Conservation (phyloP, 805 yeast species). For the Ogataea minuta region DNA sequence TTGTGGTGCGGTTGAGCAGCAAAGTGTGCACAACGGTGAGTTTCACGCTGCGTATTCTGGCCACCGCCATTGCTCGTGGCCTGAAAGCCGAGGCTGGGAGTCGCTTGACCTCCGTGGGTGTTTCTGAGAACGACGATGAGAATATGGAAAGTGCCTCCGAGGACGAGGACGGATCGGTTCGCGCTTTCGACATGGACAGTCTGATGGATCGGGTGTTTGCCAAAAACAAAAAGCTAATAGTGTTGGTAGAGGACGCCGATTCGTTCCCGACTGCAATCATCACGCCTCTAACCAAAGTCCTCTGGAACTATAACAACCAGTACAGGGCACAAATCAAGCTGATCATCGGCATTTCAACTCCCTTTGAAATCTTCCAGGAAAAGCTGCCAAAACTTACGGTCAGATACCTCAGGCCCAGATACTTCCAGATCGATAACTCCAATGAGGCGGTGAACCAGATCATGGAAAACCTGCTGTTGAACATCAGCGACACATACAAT, state of each 20-base stretch:
- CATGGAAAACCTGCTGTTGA: slow-evolving; percentile 33
- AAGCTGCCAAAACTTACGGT: slow-evolving; percentile 29
- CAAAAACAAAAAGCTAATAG: slow-evolving; percentile 18
- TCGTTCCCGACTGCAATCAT: slow-evolving; percentile 29
- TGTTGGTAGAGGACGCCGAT: slow-evolving; percentile 38
- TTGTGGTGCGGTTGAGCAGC: slow-evolving; percentile 35
- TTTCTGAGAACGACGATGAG: slow-evolving; percentile 9
- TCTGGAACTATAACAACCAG: slow-evolving; percentile 25
- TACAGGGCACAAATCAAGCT: slow-evolving; percentile 19
- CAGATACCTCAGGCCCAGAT: slow-evolving; percentile 24
- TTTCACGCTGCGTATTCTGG: slow-evolving; percentile 36
- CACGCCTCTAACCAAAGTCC: slow-evolving; percentile 24
- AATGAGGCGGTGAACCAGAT: slow-evolving; percentile 31
- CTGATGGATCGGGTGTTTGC: slow-evolving; percentile 19
- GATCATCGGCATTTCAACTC: slow-evolving; percentile 35
- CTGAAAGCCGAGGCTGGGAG: slow-evolving; percentile 7
- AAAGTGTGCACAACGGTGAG: slow-evolving; percentile 39
- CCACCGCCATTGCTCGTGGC: slow-evolving; percentile 23
- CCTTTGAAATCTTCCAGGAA: slow-evolving; percentile 35
- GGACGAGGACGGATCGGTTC: slow-evolving; percentile 15
- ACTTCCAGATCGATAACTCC: slow-evolving; percentile 33
- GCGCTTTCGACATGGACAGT: slow-evolving; percentile 9
- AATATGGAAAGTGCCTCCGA: slow-evolving; percentile 10
- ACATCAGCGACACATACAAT: slow-evolving; percentile 31
- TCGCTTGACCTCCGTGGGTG: slow-evolving; percentile 9